These are phyloP conservation scores for Pyrrhoderma lamaoense DNA, from an alignment of 1,284 basidiomycete genomes.

Conservation along the genomic window DNA sequence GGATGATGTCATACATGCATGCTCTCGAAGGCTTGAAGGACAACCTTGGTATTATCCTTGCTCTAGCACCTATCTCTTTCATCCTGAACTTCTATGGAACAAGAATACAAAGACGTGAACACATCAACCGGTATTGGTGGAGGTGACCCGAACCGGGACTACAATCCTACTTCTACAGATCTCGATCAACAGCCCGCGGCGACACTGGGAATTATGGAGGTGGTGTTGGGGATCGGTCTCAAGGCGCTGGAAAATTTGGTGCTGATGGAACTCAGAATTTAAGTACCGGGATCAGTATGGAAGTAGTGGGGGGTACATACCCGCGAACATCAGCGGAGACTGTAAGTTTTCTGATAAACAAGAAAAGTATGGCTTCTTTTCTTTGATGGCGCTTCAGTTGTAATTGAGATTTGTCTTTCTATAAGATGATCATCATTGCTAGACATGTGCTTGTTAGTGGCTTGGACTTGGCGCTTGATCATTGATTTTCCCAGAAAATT, in stretches of 20 bases:
- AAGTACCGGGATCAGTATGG: conserved; percentile 15
- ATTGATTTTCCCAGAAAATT: too few species aligned
- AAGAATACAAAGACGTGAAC: conserved; percentile 1
- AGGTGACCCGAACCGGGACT: conserved; percentile 10
- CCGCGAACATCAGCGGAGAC: too few species aligned
- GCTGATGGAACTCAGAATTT: neutral
- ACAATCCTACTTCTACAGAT: conserved; percentile 14
- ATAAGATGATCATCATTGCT: too few species aligned
- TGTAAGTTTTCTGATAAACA: too few species aligned
- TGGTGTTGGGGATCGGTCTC: conserved; percentile 15
- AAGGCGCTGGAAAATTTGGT: conserved; percentile 5
- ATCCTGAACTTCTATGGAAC: neutral
- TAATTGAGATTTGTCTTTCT: too few species aligned
- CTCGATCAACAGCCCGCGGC: conserved; percentile 8
- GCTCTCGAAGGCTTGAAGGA: too few species aligned
- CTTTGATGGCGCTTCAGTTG: too few species aligned
- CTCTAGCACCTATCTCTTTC: neutral
- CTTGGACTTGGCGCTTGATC: too few species aligned
- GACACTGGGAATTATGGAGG: conserved; percentile 8
- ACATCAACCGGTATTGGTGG: conserved; percentile 10
- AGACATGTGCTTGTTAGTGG: too few species aligned
- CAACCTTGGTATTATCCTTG: neutral
- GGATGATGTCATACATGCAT: too few species aligned
- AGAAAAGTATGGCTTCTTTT: too few species aligned
- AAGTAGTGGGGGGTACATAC: conserved; percentile 13